A percentile compares a stretch with the other conserved stretches of the same genome.
Evolutionary conservation across 2,329 filamentous ascomycete genomes (phyloP).

Genomic region (Fusarium cicatricum): DNA sequence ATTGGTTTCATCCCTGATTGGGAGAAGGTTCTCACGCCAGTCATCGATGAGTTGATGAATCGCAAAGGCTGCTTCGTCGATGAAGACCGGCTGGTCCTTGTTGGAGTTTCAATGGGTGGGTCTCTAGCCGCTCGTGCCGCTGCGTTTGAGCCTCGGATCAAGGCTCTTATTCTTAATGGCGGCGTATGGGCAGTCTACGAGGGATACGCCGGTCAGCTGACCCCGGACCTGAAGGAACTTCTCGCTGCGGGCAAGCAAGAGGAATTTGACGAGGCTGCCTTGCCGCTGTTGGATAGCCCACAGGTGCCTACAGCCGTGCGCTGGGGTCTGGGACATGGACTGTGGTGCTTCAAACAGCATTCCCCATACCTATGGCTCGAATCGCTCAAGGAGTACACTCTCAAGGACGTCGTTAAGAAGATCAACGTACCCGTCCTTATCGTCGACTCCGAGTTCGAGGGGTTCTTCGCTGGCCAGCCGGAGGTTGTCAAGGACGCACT

Average conservation of each 20-base stretch:
- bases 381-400: conserved; percentile 12
- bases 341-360: conserved; percentile 45
- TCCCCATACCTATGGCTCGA: conserved; percentile 39
- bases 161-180: conserved; percentile 49
- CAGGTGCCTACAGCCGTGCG: conserved; percentile 23
- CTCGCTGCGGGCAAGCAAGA: conserved; percentile 16
- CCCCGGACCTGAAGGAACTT: conserved; percentile 10
- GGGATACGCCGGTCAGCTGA: conserved; percentile 7
- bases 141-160: conserved; percentile 53
- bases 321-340: conserved; percentile 44
- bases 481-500: not conserved
- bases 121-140: conserved; percentile 52
- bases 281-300: conserved; percentile 8
- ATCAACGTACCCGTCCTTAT: conserved; percentile 37
- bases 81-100: conserved; percentile 44
- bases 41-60: conserved; percentile 49
- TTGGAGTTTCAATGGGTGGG: conserved; percentile 54
- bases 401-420: conserved; percentile 19
- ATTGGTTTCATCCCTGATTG: conserved; percentile 55
- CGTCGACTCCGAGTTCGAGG: not conserved
- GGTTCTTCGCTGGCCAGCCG: not conserved
- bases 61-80: conserved; percentile 43
- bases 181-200: conserved; percentile 46
- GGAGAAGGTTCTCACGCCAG: conserved; percentile 51
- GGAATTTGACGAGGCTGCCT: conserved; percentile 19